Base-by-base conservation (phyloP, 108 stramenopile species). In the Cafeteria roenbergensis region DNA sequence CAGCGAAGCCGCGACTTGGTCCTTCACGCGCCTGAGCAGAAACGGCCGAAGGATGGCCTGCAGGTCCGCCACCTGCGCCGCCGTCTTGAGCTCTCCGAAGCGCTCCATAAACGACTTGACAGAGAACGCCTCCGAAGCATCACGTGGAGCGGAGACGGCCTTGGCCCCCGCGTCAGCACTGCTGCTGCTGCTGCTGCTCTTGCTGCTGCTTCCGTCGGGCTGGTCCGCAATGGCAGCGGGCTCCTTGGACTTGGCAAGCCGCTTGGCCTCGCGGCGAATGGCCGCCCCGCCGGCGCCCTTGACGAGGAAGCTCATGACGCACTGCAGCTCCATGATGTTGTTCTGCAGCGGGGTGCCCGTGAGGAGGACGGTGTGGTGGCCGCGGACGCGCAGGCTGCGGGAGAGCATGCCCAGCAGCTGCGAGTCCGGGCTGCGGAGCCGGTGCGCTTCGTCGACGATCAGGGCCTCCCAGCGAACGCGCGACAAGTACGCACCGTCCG, bases 1-100 rank as follows among this genome's bases (percentile, higher is more conserved):
- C 54, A 99, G 92, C 68, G 93, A 92, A 70, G 88, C 93, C 25
- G 93, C 94, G 24, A 99, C 97, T 79, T 99, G 94, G 75, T 94
- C 93, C 78, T 83, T 84, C 12, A 79, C 89, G 37, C 97, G 86
- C 9, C 97, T 85, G 32, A 99, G 87, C 90, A 99, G 88, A 77
- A 86, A 90, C 25, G 97, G 97, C 35, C 88, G 89, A 31, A 99
- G 89, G 65, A 87, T 83, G 0, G 78, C 69, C 65, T 93, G 93
- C 67, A 99, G 71, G 6, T 66, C 76, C 62, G 90, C 90, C 22
- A 95, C 93, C 73, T 95, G 90, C 54, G 89, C 89, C 35, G 79
- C 71, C 73, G 81, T 90, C 57, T 83, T 80, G 79, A 94, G 90
- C 61, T 93, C 90, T 55, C 94, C 93, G 71, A 85, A 96, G 22